These are phyloP conservation scores for Hypoxylon sp. DNA, from an alignment of 2,329 filamentous ascomycete genomes.

Conservation along the genomic window DNA sequence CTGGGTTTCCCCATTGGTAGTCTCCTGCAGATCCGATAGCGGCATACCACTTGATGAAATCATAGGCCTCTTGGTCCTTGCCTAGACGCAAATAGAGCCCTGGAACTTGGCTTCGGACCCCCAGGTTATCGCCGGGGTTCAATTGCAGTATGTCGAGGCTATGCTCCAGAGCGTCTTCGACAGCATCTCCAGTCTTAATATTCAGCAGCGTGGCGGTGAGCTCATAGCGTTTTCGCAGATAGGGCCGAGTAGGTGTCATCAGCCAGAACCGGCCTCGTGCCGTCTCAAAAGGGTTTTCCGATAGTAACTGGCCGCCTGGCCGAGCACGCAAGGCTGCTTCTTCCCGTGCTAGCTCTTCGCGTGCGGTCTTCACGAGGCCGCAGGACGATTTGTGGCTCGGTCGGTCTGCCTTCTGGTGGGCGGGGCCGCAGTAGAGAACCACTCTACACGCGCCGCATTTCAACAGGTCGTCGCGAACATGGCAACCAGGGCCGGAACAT, in stretches of 20 bases:
- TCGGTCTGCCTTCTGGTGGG: conserved; percentile 41
- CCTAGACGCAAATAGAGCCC: conserved; percentile 44
- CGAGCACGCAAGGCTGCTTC: conserved; percentile 31
- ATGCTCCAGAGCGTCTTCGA: conserved; percentile 37
- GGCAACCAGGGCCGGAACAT: conserved; percentile 29
- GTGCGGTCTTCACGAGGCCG: conserved; percentile 32
- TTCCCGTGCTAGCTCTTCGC: conserved; percentile 17
- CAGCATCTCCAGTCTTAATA: conserved; percentile 40
- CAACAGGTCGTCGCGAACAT: conserved; percentile 33
- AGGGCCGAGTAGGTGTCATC: conserved; percentile 26
- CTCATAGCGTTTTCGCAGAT: conserved; percentile 36
- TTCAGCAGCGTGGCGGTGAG: conserved; percentile 34
- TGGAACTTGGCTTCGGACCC: conserved; percentile 41
- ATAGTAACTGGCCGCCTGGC: conserved; percentile 6
- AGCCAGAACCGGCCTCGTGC: conserved; percentile 27
- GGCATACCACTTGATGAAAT: conserved; percentile 47
- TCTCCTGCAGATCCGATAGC: neutral
- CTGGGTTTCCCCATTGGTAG: conserved; percentile 56
- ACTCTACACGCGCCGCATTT: conserved; percentile 40
- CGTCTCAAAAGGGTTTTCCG: conserved; percentile 28
- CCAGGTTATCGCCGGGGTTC: conserved; percentile 41
- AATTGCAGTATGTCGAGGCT: conserved; percentile 41
- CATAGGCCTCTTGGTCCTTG: conserved; percentile 49
- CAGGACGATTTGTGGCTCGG: conserved; percentile 43
- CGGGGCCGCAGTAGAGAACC: conserved; percentile 42